phyloP scores from a whole-genome alignment of 2,329 filamentous ascomycete genomes.

The Fusarium sp. region DNA sequence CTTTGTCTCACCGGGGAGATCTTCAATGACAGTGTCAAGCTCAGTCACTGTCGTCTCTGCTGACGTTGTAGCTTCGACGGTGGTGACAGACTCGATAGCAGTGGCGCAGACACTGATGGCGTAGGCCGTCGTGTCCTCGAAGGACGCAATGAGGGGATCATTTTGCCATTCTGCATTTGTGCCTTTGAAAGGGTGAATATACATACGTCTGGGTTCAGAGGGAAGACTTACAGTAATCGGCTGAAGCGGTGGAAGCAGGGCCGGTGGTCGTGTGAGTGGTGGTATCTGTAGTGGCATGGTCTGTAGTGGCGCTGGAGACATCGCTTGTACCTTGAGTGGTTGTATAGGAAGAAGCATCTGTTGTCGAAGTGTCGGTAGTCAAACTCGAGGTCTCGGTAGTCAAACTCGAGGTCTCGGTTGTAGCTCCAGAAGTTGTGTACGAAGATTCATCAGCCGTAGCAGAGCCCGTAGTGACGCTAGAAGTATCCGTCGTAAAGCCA shows the following conservation, averaged over 20 bases:
- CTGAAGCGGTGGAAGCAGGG: background rate
- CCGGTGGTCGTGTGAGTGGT: background rate
- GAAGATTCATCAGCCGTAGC: background rate
- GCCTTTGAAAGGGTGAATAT: background rate
- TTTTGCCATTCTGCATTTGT: conserved; percentile 11
- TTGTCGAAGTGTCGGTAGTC: background rate
- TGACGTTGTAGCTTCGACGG: background rate
- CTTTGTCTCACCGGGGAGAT: background rate
- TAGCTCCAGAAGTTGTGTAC: background rate
- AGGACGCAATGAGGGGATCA: conserved; percentile 13
- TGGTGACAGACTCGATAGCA: conserved; percentile 21
- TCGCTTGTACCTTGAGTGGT: background rate
- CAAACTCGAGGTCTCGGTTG: background rate
- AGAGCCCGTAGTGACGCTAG: background rate
- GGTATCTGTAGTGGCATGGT: too few species aligned
- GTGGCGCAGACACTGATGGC: conserved; percentile 11
- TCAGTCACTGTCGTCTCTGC: background rate
- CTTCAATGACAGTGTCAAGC: background rate
- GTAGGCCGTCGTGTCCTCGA: background rate
- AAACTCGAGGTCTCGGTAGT: background rate
- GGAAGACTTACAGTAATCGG: conserved; percentile 4
- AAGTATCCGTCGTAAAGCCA: background rate
- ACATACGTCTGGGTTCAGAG: accelerated
- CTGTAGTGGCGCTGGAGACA: background rate
- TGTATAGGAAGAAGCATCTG: background rate